A percentile compares a stretch with the other conserved stretches of the same genome.
These are phyloP conservation scores for Rubia yunnanensis DNA, from an alignment of 257 asterid species.

Conservation along the genomic window DNA sequence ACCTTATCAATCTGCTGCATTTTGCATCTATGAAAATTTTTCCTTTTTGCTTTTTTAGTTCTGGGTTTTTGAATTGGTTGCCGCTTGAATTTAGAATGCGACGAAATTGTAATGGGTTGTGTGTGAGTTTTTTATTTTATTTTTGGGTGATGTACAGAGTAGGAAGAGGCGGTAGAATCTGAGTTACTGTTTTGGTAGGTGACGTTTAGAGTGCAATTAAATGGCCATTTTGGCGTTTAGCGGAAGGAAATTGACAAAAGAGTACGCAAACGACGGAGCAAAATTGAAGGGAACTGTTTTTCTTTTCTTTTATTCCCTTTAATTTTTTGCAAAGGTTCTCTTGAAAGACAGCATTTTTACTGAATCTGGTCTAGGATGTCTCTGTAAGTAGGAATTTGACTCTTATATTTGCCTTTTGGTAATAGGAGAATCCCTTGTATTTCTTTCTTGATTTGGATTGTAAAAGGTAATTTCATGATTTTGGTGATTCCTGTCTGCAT, in stretches of 20 bases:
- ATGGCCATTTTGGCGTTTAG: slow-evolving; percentile 6
- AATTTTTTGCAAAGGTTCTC: slow-evolving; percentile 8
- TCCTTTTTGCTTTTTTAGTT: slow-evolving; percentile 7
- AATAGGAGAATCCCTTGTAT: slow-evolving; percentile 7
- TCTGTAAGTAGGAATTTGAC: slow-evolving; percentile 13
- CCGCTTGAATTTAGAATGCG: slow-evolving; percentile 26
- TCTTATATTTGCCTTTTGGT: slow-evolving; percentile 24
- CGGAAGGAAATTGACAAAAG: slow-evolving; percentile 17
- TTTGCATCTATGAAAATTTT: background rate
- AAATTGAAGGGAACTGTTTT: slow-evolving; percentile 6
- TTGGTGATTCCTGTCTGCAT: slow-evolving; percentile 1
- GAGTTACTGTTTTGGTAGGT: slow-evolving; percentile 23
- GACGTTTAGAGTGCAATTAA: slow-evolving; percentile 8
- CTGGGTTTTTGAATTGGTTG: background rate
- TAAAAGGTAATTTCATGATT: slow-evolving; percentile 7
- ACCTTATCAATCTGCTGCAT: slow-evolving; percentile 10
- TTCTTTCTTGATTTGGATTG: slow-evolving; percentile 9
- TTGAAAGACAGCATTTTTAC: slow-evolving; percentile 1
- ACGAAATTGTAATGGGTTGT: slow-evolving; percentile 22
- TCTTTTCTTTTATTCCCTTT: slow-evolving; percentile 14
- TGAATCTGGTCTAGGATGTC: slow-evolving; percentile 8
- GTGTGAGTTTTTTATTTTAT: background rate
- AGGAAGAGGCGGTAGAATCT: slow-evolving; percentile 13
- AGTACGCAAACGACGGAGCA: slow-evolving; percentile 5
- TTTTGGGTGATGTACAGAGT: background rate